Base-by-base conservation (phyloP, 257 asterid species). In the Fraxinus cuspidata region DNA sequence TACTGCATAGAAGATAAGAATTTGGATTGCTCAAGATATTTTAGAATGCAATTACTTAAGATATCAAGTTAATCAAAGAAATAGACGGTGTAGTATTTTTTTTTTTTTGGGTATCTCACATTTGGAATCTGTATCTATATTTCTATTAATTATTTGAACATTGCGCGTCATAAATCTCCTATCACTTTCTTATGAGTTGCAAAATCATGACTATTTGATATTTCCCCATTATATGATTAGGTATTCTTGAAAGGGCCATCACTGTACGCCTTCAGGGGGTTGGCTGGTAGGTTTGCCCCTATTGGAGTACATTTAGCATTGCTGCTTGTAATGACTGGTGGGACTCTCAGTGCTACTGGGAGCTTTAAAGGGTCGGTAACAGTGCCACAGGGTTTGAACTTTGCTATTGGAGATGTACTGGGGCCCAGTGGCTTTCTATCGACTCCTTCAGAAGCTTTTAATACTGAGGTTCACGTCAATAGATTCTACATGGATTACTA, bases 301-400 rank as follows among this genome's bases (percentile, higher is more conserved):
- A 88, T 95, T 15, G 98, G 99, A 83, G 97, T 95, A 78, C 98
- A 93, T 75, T 77, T 91, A 80, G 96, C 97, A 1, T 70, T 95
- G 83, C 83, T 93, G 68, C 85, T 95, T 31, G 79, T 90, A 77
- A 95, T 95, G 99, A 86, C 82, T 2, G 99, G 98, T 67, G 99
- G 97, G 84, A 95, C 96, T 83, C 86, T 95, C 37, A 92, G 92
- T 84, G 97, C 98, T 32, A 74, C 86, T 56, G 94, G 98, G 56
- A 93, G 97, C 85, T 93, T 88, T 70, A 78, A 90, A 83, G 99
- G 97, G 60, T 83, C 91, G 0, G 92, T 91, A 23, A 90, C 90
- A 28, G 98, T 95, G 74, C 98, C 98, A 16, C 97, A 92, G 66
- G 91, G 99, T 80, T 81, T 95, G 78, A 88, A 91, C 84, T 90